Base-by-base conservation (phyloP, 164 flowering plant species). In the Umbilicus rupestris region DNA sequence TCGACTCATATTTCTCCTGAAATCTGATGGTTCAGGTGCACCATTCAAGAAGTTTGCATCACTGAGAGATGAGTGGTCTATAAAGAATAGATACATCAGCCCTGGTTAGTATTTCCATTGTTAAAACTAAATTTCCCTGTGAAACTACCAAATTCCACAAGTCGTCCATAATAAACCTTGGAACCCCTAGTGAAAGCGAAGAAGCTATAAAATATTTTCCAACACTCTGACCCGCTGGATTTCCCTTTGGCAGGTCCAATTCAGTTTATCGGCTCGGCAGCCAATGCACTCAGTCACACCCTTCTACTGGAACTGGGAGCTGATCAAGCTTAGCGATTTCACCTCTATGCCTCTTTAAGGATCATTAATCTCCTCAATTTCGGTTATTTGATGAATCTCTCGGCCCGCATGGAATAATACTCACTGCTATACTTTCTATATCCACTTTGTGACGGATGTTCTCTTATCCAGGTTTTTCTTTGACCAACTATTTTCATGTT, bases 21-120 rank as follows among this genome's bases (percentile, higher is more conserved):
- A 29, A 64, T 8, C 33, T 72, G 57, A 72, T 72, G 57, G 69
- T 72, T 72, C 84, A 94, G 99, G 96, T 67, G 95, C 97, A 39
- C 99, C 99, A 59, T 94, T 87, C 79, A 85, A 75, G 70, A 89
- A 85, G 63, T 94, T 86, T 76, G 93, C 90, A 52, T 86, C 97
- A 19, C 1, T 79, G 85, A 76, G 94, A 22, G 91, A 86, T 24
- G 95, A 87, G 62, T 93, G 96, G 98, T 92, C 96, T 14, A 28
- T 89, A 63, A 85, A 85, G 69, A 93, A 93, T 64, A 79, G 87
- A 57, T 93, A 93, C 78, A 79, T 84, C 69, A 83, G 89, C 71
- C 92, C 93, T 47, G 93, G 93, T 87, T 57, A 20, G 64, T 58
- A 65, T 15, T 28, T n/a, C 14, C 24, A 12, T 31, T 22, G 10